Evolutionary conservation across 2,329 filamentous ascomycete genomes (phyloP), one percentile per base, ranked within the genome.

Genomic region (Scedosporium dehoogii): DNA sequence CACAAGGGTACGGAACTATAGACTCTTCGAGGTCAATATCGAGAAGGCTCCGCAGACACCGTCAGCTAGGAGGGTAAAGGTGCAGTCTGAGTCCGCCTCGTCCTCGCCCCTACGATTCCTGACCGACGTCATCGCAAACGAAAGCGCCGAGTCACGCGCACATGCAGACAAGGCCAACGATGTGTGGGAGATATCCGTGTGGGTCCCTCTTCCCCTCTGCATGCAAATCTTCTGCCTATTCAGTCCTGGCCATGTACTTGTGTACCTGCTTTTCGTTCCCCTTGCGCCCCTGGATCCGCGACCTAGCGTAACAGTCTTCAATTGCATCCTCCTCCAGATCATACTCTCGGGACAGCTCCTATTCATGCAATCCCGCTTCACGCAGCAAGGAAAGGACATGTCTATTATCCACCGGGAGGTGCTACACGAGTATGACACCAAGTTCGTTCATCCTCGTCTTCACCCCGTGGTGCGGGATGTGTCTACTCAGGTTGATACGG

Each of bases 161-260:
- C 90, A 97, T 74, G 91, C 93, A 0, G 88, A 94, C 71, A 85
- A 87, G 63, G 83, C 84, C 27, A 84, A 88, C 10, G 92, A 99
- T 73, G 94, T 99, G 9, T 99, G 94, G 94, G 92, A 99, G 74
- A 76, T 99, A 59, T 84, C 88, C 1, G 82, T 97, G 6, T 99
- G 94, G 94, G 92, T 97, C 72, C 94, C 96, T 41, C 83, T 93
- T 57, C 91, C 92, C 2, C 81, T 96, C 42, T 91, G 86, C 56
- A 76, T 97, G 61, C 85, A 87, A 44, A 78, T 97, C 2, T 92
- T 97, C 71, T 94, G 91, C 68, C 79, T 94, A 48, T 97, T 99
- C 77, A 96, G 92, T 69, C 94, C 94, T 0, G 90, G 91, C 0
- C 96, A 99, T 75, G 84, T 96, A n/a, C 77, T 96, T 58, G 83